Conservation (phyloP, 2,329 filamentous ascomycete genomes). For the Xylaria sp. region DNA sequence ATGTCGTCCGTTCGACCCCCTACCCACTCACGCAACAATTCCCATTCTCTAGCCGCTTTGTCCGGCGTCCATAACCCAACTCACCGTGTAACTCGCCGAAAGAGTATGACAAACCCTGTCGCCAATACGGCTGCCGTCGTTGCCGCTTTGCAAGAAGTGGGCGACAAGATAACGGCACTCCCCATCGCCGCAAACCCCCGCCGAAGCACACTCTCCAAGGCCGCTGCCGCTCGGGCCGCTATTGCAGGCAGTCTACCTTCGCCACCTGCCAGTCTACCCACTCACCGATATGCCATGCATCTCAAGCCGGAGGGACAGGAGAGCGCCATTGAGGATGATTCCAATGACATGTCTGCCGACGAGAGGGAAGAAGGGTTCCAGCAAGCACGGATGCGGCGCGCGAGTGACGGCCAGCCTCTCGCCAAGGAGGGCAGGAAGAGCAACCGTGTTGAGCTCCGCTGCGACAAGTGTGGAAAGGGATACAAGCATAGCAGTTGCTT, state of each 20-base stretch:
- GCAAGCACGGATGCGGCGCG: constrained; percentile 51
- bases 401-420: constrained; percentile 82
- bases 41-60: constrained; percentile 77
- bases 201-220: constrained; percentile 66
- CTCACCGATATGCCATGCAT: constrained; percentile 47
- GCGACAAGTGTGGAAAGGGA: constrained; percentile 97
- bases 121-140: constrained; percentile 71
- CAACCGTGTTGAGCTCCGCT: constrained; percentile 81
- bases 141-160: constrained; percentile 63
- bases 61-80: constrained; percentile 70
- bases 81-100: constrained; percentile 85
- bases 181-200: constrained; percentile 55
- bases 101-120: constrained; percentile 78
- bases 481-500: constrained; percentile 99
- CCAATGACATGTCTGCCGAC: constrained; percentile 52
- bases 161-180: constrained; percentile 50
- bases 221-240: constrained; percentile 47
- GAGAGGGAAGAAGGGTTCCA: constrained; percentile 46
- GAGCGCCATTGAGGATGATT: constrained; percentile 65
- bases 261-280: constrained; percentile 64
- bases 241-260: constrained; percentile 55
- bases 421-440: constrained; percentile 75
- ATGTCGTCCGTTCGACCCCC: constrained; percentile 52
- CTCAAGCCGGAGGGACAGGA: constrained; percentile 48
- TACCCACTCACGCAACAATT: constrained; percentile 64